phyloP scores from a whole-genome alignment of 108 stramenopile genomes.

The Chaetoceros tenuissimus region DNA sequence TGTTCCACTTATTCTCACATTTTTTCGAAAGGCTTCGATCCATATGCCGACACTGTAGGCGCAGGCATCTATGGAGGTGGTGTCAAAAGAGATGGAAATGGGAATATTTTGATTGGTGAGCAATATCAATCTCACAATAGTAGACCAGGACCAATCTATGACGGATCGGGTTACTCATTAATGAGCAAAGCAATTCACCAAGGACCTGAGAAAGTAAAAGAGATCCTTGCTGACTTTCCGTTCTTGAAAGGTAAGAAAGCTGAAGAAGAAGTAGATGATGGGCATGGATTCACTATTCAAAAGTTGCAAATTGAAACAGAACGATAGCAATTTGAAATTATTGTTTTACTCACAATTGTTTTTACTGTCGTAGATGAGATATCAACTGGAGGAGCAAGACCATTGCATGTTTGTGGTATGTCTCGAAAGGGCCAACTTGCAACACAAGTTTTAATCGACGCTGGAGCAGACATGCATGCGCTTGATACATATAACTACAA shows the following conservation, averaged over 20 bases:
- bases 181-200: constrained; percentile 36
- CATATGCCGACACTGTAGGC: constrained; percentile 70
- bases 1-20: too few species aligned
- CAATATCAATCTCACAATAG: constrained; percentile 83
- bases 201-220: constrained; percentile 41
- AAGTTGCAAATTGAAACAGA: too few species aligned
- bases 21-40: constrained; percentile 86
- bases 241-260: too few species aligned
- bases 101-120: constrained; percentile 45
- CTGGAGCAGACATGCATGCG: constrained; percentile 51
- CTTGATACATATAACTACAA: constrained; percentile 78
- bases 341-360: too few species aligned
- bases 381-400: constrained; percentile 72
- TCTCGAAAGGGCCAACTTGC: constrained; percentile 35
- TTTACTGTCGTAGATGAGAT: too few species aligned
- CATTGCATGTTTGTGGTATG: constrained; percentile 82
- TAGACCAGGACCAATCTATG: constrained; percentile 71
- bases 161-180: constrained; percentile 62
- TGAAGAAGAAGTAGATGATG: not conserved
- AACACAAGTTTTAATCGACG: constrained; percentile 40
- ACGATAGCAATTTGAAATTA: not conserved
- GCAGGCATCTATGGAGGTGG: constrained; percentile 79
- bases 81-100: constrained; percentile 42
- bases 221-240: constrained; percentile 48
- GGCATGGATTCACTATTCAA: too few species aligned